Base-by-base conservation (phyloP, 148 eudicot genomes). In the Bassia scoparia region DNA sequence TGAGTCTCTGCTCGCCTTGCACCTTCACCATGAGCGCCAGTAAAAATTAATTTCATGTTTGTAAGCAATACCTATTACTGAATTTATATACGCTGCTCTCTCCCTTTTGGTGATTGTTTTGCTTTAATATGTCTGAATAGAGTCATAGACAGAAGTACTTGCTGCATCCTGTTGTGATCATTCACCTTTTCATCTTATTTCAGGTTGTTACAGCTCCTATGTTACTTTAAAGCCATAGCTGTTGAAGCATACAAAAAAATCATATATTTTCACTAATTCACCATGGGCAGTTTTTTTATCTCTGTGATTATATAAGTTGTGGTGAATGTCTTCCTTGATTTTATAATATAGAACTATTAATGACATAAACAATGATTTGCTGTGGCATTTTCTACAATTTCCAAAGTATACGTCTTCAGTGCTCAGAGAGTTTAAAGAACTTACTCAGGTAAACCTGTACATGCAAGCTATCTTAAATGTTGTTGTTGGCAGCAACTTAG, bases 121-220 rank as follows among this genome's bases (percentile, higher is more conserved):
- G 18, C 24, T 12, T 43, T n/a, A n/a, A n/a, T n/a, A n/a, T n/a
- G n/a, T n/a, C n/a, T n/a, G n/a, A 72, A 13, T 27, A 29, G 27
- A 21, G 44, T 72, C 43, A 29, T 59, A 21, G 43, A 44, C 43
- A 20, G 52, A n/a, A 46, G 27, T 31, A 26, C 37, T 59, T 11
- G 5, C 27, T 44, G 20, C 61, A 14, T 61, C 21, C 69, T 60
- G 38, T 33, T 55, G 61, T 12, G 48, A 64, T 21, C n/a, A 4
- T 66, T 20, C 18, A 27, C 49, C 75, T 61, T 16, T 12, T 76
- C 61, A n/a, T 72, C 34, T 63, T 70, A 46, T 73, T 43, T 46
- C 81, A 91, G 99, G 99, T 95, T 79, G 96, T 91, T 62, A 95
- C 97, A 71, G 86, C 99, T 77, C 99, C 99, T 58, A 89, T 91